phyloP scores from a whole-genome alignment of 1,284 basidiomycete species.

The Irpex sp. region DNA sequence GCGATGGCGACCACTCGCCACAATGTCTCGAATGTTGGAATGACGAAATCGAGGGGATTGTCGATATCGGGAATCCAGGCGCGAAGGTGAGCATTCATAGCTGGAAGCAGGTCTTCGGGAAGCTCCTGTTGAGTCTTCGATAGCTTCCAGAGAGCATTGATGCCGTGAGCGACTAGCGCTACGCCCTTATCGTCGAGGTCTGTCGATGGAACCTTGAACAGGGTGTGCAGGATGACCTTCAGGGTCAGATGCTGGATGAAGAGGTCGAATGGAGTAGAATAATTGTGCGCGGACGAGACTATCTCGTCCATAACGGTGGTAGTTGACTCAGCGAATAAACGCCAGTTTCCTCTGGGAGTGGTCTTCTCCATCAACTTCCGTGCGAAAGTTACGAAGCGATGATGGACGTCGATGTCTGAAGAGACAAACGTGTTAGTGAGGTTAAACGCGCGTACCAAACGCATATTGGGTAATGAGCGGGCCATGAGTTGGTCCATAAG shows the following conservation, averaged over 20 bases:
- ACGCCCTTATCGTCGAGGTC: slow-evolving; percentile 8
- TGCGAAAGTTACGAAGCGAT: slow-evolving; percentile 9
- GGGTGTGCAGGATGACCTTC: slow-evolving; percentile 10
- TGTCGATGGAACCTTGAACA: slow-evolving; percentile 10
- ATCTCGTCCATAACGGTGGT: neutral
- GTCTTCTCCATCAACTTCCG: slow-evolving; percentile 4
- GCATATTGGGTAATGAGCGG: slow-evolving; percentile 12
- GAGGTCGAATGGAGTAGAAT: slow-evolving; percentile 1
- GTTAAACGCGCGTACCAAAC: slow-evolving; percentile 14
- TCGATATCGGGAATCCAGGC: slow-evolving; percentile 34
- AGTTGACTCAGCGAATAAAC: slow-evolving; percentile 3
- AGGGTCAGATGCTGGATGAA: slow-evolving; percentile 13
- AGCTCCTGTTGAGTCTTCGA: slow-evolving; percentile 10
- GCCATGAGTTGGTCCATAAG: slow-evolving; percentile 3
- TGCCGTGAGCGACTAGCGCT: slow-evolving; percentile 10
- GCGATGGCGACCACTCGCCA: slow-evolving; percentile 56
- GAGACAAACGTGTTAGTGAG: slow-evolving; percentile 18
- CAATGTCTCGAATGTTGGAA: slow-evolving; percentile 57
- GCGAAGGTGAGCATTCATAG: slow-evolving; percentile 25
- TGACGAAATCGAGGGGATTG: slow-evolving; percentile 45
- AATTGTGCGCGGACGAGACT: neutral
- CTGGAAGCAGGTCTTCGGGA: slow-evolving; percentile 5
- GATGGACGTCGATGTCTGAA: slow-evolving; percentile 9
- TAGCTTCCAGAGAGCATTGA: slow-evolving; percentile 16
- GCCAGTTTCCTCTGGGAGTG: neutral